Base-by-base conservation (phyloP, 2,329 filamentous ascomycete genomes). In the Fusarium sp. region DNA sequence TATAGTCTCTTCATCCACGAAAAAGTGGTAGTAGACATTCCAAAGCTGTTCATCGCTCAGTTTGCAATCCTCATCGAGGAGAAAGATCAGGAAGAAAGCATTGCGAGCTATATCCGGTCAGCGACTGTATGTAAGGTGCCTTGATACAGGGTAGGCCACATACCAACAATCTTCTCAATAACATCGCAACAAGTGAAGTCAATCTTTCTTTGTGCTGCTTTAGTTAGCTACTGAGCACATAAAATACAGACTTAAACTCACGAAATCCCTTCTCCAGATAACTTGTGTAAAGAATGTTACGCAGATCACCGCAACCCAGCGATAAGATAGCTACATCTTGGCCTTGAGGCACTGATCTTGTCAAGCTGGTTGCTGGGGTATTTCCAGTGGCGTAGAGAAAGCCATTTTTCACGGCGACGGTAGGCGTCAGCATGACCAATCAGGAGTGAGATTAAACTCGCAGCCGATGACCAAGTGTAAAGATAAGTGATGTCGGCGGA, bases 121-220 rank as follows among this genome's bases (percentile, higher is more conserved):
- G n/a, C 12, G 6, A 29, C 18, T 28, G 20, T 24, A 61, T 28
- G 20, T 24, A 61, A 41, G 26, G 24, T 31, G 21, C 29, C 26
- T 21, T 20, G 31, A 42, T 57, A 13, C 16, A 64, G 52, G 41
- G 31, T 67, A 54, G 26, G 23, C 15, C 5, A 28, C 80, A 53
- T 70, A 87, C 86, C 85, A 48, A 88, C 78, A 50, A 87, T 79
- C 20, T 80, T 81, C 15, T 82, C 76, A 28, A 87, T 80, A 43
- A 80, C 67, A 72, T 90, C 87, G 72, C 87, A 89, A 57, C 83
- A 87, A 3, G 88, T 90, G 42, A 89, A 77, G 65, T 88, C 85
- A 7, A 88, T 75, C 38, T 80, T 81, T 41, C 84, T 74, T 28
- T 65, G 42, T 11, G 79, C 80, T 83, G 24, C 15, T 11, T 13